Evolutionary conservation across 31 red algal species (phyloP).

Genomic region (Bonnemaisonia californica): DNA sequence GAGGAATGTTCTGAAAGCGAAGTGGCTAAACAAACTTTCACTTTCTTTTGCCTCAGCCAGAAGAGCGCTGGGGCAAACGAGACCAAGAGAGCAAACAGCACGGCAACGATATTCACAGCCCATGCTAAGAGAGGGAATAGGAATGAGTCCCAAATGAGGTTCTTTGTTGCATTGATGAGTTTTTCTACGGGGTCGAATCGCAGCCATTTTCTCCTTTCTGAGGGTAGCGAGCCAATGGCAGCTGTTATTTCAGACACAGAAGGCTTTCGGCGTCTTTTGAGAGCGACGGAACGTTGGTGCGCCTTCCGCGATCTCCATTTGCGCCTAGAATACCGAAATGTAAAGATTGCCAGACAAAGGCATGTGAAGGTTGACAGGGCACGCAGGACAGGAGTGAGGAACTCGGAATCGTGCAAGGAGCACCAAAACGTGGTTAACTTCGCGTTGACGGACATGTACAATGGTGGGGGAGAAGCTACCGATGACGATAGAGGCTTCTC

Average conservation of each 20-base stretch:
- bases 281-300: too few relatives aligned
- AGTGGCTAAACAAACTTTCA: conserved; percentile 38
- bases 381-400: conserved; percentile 5
- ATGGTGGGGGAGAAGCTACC: conserved; percentile 4
- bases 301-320: too few relatives aligned
- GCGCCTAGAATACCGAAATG: too few relatives aligned
- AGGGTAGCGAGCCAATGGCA: not conserved
- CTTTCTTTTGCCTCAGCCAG: conserved; percentile 22
- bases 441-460: conserved; percentile 25
- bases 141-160: conserved; percentile 28
- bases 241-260: not conserved
- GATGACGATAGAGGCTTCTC: not conserved
- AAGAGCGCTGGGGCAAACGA: conserved; percentile 24
- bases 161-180: not conserved
- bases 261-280: not conserved
- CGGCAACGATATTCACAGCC: conserved; percentile 14
- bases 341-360: too few relatives aligned
- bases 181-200: not conserved
- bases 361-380: not conserved
- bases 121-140: conserved; percentile 31
- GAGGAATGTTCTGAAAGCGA: conserved; percentile 3
- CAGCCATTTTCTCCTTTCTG: not conserved
- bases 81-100: conserved; percentile 19
- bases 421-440: too few relatives aligned
- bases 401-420: too few relatives aligned